Conservation (phyloP, 139 green algal species). For the Chlamydomonas incerta region DNA sequence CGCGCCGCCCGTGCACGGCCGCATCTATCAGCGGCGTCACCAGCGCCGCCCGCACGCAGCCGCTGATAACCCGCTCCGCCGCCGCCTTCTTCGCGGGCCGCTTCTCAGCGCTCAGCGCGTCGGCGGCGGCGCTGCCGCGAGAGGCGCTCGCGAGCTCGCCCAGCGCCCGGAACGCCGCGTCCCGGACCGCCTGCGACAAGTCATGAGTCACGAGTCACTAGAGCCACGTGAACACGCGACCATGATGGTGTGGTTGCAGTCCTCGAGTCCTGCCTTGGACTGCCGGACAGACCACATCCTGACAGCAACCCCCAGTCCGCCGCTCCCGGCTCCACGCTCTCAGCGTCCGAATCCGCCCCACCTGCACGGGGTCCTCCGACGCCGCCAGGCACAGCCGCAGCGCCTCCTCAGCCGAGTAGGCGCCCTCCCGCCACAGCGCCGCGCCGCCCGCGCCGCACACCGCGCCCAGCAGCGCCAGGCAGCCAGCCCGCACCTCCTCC, state of each 20-base stretch:
- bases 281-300: no score
- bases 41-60: conserved; percentile 57
- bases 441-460: conserved; percentile 65
- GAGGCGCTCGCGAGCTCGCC: conserved; percentile 69
- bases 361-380: conserved; percentile 35
- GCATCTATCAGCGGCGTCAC: conserved; percentile 74
- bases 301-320: no score
- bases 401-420: conserved; percentile 66
- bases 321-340: no score
- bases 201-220: no score
- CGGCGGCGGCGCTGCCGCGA: not conserved
- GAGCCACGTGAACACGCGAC: no score
- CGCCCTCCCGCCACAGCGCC: conserved; percentile 71
- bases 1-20: conserved; percentile 38
- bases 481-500: conserved; percentile 26
- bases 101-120: conserved; percentile 60
- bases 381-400: conserved; percentile 45
- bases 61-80: conserved; percentile 61
- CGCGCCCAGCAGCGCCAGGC: conserved; percentile 50
- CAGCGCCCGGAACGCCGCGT: conserved; percentile 67
- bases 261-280: no score
- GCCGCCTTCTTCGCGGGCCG: conserved; percentile 62
- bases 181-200: conserved; percentile 63
- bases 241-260: no score
- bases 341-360: no score